Base-by-base conservation (phyloP, 768 basidiomycete genomes). In the Podaxis sp. region DNA sequence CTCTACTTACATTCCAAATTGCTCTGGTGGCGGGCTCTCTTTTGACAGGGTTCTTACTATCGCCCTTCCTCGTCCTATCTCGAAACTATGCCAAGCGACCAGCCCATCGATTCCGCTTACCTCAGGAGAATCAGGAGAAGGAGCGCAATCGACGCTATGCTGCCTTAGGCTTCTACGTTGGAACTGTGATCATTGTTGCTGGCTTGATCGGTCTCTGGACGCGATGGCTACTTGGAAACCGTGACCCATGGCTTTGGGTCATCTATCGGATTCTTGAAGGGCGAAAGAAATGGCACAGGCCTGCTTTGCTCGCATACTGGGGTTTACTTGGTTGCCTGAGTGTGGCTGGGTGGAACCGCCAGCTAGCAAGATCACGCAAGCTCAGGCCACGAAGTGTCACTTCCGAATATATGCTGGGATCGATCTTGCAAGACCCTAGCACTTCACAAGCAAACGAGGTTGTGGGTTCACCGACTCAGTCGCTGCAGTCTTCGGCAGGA, bases 321-420 rank as follows among this genome's bases (percentile, higher is more conserved):
- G 89, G 79, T 5, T 73, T 83, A 3, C 72, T 96, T 28, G 90
- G 89, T 5, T 82, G 79, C 63, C 79, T 96, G 59, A 95, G 93
- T 61, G 91, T 98, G 23, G 95, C 90, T 6, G 95, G 93, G 0
- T 98, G 97, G 97, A 94, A 87, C 71, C 81, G 95, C 53, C 95
- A 97, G 71, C 74, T 98, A 51, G 88, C 87, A 4, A 79, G 94
- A 61, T 85, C 89, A 0, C 78, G 93, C 60, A 79, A 85, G 64
- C 88, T 87, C 67, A 77, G 89, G 53, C 76, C 81, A 14, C 73
- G 85, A 65, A 79, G 76, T 62, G 69, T 61, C 32, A 47, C 44
- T 18, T 52, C 59, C 5, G 59, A 61, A 27, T 61, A 55, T 48
- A 48, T 48, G 21, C 32, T 48, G 4, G 44, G 40, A 23, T 48